A percentile compares a stretch with the other conserved stretches of the same genome.
These are phyloP conservation scores for Russula foetens DNA, from an alignment of 768 basidiomycete species.

Conservation along the genomic window DNA sequence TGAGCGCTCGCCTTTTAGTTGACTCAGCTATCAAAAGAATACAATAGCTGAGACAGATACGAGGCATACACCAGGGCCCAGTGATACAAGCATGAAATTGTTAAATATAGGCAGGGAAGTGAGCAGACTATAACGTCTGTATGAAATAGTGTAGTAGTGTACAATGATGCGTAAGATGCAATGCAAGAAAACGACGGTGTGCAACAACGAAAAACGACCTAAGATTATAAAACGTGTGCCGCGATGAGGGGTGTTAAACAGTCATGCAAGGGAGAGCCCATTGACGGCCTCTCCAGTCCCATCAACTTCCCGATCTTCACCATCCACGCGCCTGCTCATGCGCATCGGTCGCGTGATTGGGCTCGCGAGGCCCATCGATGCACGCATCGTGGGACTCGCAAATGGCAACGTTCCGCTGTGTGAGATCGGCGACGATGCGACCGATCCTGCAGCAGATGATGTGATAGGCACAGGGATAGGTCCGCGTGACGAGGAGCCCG, in stretches of 20 bases:
- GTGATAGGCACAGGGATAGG: constrained; percentile 63
- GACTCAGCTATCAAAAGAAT: constrained; percentile 67
- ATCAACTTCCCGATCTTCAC: constrained; percentile 64
- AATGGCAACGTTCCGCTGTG: constrained; percentile 39
- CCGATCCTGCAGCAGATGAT: constrained; percentile 53
- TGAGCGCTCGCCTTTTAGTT: constrained; percentile 54
- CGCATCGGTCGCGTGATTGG: constrained; percentile 67
- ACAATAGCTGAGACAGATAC: constrained; percentile 90
- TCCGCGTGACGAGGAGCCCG: constrained; percentile 26
- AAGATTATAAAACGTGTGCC: background rate
- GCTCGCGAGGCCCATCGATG: constrained; percentile 64
- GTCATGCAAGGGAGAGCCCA: constrained; percentile 40
- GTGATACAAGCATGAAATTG: background rate
- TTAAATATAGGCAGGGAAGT: background rate
- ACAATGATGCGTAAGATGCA: constrained; percentile 11
- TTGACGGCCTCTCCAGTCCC: constrained; percentile 74
- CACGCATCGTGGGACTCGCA: constrained; percentile 60
- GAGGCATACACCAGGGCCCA: constrained; percentile 42
- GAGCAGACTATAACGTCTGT: background rate
- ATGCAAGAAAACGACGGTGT: background rate
- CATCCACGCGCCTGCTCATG: constrained; percentile 39
- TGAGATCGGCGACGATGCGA: constrained; percentile 65
- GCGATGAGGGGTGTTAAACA: background rate
- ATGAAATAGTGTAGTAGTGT: constrained; percentile 1
- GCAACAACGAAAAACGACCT: background rate